Evolutionary conservation across 805 yeast species (phyloP), one percentile per base, ranked within the genome.

Genomic region (Cyberlindnera mrakii): DNA sequence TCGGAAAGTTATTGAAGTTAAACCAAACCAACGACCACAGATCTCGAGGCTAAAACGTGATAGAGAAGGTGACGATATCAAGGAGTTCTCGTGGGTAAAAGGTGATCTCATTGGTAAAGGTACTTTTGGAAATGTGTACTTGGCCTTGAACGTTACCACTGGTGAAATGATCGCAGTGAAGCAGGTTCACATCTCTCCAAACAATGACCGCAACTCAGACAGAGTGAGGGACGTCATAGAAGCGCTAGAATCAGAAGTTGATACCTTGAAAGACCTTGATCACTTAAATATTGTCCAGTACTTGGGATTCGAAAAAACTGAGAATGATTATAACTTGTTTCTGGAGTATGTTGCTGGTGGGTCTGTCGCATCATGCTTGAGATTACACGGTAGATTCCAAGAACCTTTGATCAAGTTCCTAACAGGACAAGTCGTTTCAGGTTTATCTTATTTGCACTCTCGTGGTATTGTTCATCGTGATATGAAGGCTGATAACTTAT

Each of bases 91-190:
- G 0, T 93, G 99, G 99, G 84, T 95, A 39, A 88, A 88, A 59
- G 99, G 99, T 72, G 97, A 90, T 57, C 70, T 93, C 49, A 88
- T 93, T 45, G 99, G 99, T 0, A 79, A 87, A 45, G 99, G 99
- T 0, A 90, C 97, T 1, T 93, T 90, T 69, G 99, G 99, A 9
- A 82, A 86, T 31, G 99, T 93, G 1, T 91, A 75, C 58, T 70
- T 93, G 43, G 97, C 96, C 1, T 72, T 93, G 57, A 93, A 93
- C 62, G 90, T 89, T 15, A 93, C 98, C 1, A 88, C 96, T 0
- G 98, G 98, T 42, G 99, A 93, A 57, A 89, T 93, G 96, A 84
- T 93, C 68, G 99, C 99, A 0, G 99, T 93, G 3, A 93, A 93
- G 59, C 99, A 93, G 63, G 96, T 91, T 3, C 81, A 75, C 34